Conservation (phyloP, 1,284 basidiomycete genomes). For the Sporisorium scitamineum region DNA sequence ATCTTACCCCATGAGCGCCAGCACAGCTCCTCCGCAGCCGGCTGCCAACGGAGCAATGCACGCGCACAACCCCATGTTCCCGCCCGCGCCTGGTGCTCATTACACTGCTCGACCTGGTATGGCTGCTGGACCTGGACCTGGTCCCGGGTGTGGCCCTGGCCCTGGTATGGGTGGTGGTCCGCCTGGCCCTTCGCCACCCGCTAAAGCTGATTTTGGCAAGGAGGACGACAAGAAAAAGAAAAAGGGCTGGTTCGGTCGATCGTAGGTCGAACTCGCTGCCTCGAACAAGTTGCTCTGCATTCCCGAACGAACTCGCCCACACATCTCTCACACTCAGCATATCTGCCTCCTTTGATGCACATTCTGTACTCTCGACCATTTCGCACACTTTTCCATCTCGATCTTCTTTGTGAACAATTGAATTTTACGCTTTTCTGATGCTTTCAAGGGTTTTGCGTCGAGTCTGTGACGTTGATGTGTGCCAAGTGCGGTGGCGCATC, state of each 20-base stretch:
- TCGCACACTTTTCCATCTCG: background rate
- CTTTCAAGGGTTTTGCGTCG: background rate
- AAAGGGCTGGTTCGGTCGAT: constrained; percentile 50
- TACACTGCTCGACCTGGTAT: constrained; percentile 21
- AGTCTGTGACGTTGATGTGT: background rate
- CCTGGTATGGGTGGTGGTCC: constrained; percentile 2
- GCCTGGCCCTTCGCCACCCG: constrained; percentile 11
- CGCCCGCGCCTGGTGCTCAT: constrained; percentile 12
- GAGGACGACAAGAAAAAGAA: constrained; percentile 51
- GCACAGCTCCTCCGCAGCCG: constrained; percentile 19
- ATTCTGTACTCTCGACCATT: background rate
- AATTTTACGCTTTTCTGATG: background rate
- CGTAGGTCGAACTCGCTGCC: constrained; percentile 8
- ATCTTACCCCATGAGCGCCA: constrained; percentile 39
- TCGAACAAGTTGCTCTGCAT: background rate
- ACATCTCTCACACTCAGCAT: constrained; percentile 8
- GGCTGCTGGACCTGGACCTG: constrained; percentile 14
- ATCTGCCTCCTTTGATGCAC: too few relatives aligned
- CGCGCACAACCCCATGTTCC: constrained; percentile 26
- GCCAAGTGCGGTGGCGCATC: background rate
- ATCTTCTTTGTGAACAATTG: background rate
- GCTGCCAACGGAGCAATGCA: constrained; percentile 8
- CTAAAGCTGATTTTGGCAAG: constrained; percentile 14
- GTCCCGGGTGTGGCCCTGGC: constrained; percentile 1
- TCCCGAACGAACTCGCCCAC: background rate